These are phyloP conservation scores for Salisapilia sapeloensis DNA, from an alignment of 352 stramenopile genomes.

Conservation along the genomic window DNA sequence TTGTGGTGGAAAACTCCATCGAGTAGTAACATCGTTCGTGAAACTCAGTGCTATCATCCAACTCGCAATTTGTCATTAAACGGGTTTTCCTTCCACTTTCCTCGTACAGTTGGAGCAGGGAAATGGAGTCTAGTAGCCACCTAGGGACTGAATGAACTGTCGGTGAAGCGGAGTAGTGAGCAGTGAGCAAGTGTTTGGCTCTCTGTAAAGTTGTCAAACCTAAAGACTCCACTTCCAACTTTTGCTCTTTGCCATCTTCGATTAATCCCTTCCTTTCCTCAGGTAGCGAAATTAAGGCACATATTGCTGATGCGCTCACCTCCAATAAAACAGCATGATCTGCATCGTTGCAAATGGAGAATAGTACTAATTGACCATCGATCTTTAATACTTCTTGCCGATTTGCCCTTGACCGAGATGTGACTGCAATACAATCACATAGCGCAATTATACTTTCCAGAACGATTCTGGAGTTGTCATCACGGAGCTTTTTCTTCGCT, in stretches of 20 bases:
- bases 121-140: slow-evolving; percentile 23
- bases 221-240: slow-evolving; percentile 32
- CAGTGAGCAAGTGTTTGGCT: slow-evolving; percentile 16
- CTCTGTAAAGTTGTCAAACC: slow-evolving; percentile 27
- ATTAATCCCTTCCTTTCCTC: slow-evolving; percentile 16
- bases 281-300: slow-evolving; percentile 22
- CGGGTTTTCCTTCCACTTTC: background rate
- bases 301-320: slow-evolving; percentile 26
- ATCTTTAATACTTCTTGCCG: slow-evolving; percentile 29
- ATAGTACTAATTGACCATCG: slow-evolving; percentile 34
- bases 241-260: slow-evolving; percentile 29
- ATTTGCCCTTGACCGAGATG: slow-evolving; percentile 21
- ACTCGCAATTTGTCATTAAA: slow-evolving; percentile 1
- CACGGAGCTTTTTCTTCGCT: slow-evolving; percentile 10
- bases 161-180: slow-evolving; percentile 3
- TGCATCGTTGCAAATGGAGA: slow-evolving; percentile 22
- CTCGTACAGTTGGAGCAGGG: slow-evolving; percentile 14
- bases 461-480: slow-evolving; percentile 11
- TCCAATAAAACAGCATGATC: slow-evolving; percentile 12
- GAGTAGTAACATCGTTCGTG: slow-evolving; percentile 43
- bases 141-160: slow-evolving; percentile 4
- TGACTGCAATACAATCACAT: slow-evolving; percentile 30
- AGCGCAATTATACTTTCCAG: slow-evolving; percentile 17
- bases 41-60: slow-evolving; percentile 22
- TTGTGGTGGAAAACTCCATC: slow-evolving; percentile 31